Evolutionary conservation across 805 yeast genomes (phyloP), one percentile per base, ranked within the genome.

Genomic region (Komagataella populi): DNA sequence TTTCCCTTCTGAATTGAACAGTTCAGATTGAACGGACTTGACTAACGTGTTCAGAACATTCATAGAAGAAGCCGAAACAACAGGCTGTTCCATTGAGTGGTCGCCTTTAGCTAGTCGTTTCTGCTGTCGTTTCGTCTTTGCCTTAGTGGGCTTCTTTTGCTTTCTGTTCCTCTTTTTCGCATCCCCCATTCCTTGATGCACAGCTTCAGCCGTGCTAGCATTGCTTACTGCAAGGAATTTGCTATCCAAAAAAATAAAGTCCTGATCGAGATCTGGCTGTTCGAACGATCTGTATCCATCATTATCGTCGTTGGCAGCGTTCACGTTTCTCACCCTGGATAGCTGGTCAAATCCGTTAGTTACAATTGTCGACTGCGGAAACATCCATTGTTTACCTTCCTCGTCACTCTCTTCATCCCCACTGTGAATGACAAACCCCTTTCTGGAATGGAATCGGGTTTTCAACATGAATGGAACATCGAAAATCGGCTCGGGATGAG

Each of bases 271-370:
- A 24, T 17, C 50, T 23, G 18, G 47, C 10, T 18, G 45, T 36
- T 36, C 51, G 50, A 52, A 18, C 48, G 8, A 18, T 48, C 46
- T 8, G 30, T 36, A n/a, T 17, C 52, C 52, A n/a, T 46, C 47
- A 6, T 53, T 51, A 24, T 44, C 47, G 24, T 50, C 49, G 48
- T 30, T 22, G 44, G 24, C 20, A 47, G 48, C 8, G 10, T 52
- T 52, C 47, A 55, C 59, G 18, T 49, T 49, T 20, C 43, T 30
- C 7, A 56, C 56, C 74, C 76, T 71, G n/a, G 63, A 56, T 18
- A 74, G 60, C 45, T 58, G 65, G 52, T 73, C 77, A 55, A 75
- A 70, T 12, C 80, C 80, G 56, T 67, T 66, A 1, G 69, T 63
- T 6, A 56, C 48, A n/a, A 60, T 17, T 1, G 50, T 46, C 17